phyloP scores from a whole-genome alignment of 768 basidiomycete species.

The Termitomyces sp. region DNA sequence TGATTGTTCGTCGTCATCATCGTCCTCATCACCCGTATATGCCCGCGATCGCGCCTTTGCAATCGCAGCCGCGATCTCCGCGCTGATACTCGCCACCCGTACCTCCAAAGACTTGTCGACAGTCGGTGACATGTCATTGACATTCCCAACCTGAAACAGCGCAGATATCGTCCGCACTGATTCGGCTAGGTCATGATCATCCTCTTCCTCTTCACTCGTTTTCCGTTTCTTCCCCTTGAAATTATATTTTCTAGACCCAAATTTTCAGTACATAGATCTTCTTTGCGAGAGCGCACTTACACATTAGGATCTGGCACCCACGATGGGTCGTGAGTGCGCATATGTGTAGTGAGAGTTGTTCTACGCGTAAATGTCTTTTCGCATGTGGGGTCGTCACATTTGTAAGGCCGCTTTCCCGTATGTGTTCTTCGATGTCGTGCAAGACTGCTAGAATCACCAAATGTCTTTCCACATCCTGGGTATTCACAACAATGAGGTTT shows the following conservation, averaged over 20 bases:
- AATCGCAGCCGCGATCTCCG: conserved; percentile 76
- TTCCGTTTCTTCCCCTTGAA: conserved; percentile 73
- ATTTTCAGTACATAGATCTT: conserved; percentile 1
- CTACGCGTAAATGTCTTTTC: conserved; percentile 86
- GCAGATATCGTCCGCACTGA: conserved; percentile 74
- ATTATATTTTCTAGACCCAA: conserved; percentile 56
- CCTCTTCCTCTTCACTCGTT: conserved; percentile 44
- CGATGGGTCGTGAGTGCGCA: conserved; percentile 80
- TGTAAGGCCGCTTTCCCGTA: conserved; percentile 82
- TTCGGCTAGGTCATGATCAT: conserved; percentile 63
- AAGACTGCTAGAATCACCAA: conserved; percentile 88
- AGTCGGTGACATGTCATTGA: conserved; percentile 23
- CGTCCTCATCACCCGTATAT: conserved; percentile 44
- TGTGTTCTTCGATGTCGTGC: conserved; percentile 89
- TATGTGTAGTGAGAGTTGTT: conserved; percentile 81
- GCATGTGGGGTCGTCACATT: conserved; percentile 77
- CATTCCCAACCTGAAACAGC: conserved; percentile 48
- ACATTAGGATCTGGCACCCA: conserved; percentile 84
- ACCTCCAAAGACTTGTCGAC: conserved; percentile 52
- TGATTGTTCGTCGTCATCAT: conserved; percentile 44
- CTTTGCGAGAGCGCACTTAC: conserved; percentile 36
- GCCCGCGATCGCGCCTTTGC: conserved; percentile 64
- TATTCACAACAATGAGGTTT: conserved; percentile 91
- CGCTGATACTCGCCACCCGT: conserved; percentile 72
- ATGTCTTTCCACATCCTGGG: conserved; percentile 81